Base-by-base conservation (phyloP, 805 yeast species). In the Blastobotrys muscicola region DNA sequence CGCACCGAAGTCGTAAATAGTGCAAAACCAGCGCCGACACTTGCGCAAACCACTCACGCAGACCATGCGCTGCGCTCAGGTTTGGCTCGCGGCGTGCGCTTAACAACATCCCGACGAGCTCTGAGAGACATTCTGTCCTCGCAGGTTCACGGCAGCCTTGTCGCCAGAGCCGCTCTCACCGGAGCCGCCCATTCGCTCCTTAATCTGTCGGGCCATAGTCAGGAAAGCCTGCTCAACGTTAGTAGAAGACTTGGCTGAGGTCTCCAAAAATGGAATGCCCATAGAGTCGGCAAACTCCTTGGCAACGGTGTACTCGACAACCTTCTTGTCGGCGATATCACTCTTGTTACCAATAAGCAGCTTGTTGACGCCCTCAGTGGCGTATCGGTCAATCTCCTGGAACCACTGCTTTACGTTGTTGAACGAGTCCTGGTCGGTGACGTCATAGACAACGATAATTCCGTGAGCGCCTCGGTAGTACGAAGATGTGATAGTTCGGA, bases 401-500 rank as follows among this genome's bases (percentile, higher is more conserved):
- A 90, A 74, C 98, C 98, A 90, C 69, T 87, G 95, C 69, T 87
- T 89, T 57, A 90, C 97, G 64, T 92, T 87, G 68, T 86, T 85
- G 73, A 90, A 90, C 42, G 68, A 60, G 52, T 69, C 70, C 68
- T 86, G 96, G 66, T 92, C 97, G 42, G 98, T 92, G 38, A 92
- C 97, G 62, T 90, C 98, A 65, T 92, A 90, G 42, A 90, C 98
- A 56, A 90, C 90, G 58, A 90, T 92, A 65, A 90, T 92, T 49
- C 98, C 98, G 62, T 90, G 97, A 9, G 97, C 96, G 45, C 98
- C 98, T 65, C 98, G 82, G 72, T 90, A 90, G 70, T 90, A 90
- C 11, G 96, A 85, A 10, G 96, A 85, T 9, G 97, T 92, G 68
- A 90, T 90, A 41, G 98, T 92, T 69, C 97, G 81, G 71, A 92